Conservation (phyloP, 2,329 filamentous ascomycete species). For the Clarireedia homoeocarpa region DNA sequence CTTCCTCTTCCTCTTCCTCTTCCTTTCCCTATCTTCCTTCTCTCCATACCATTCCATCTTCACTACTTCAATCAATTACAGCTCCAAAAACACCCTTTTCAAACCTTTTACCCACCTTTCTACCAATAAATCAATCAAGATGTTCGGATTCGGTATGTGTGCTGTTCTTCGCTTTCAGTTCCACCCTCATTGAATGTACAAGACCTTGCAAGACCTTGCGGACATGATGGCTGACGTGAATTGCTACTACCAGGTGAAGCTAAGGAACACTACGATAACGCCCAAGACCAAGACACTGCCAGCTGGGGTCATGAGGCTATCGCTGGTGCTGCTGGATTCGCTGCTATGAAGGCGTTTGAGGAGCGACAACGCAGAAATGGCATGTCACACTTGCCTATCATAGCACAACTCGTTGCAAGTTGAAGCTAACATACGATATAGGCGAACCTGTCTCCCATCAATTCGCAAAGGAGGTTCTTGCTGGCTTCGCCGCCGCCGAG, state of each 20-base stretch:
- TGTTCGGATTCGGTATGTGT: constrained; percentile 26
- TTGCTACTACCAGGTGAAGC: constrained; percentile 31
- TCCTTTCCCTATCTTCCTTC: not conserved
- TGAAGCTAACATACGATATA: constrained; percentile 24
- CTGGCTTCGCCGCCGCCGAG: constrained; percentile 64
- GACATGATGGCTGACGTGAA: not conserved
- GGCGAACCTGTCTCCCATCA: constrained; percentile 64
- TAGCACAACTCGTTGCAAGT: not conserved
- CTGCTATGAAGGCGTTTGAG: constrained; percentile 73
- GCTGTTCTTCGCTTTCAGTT: not conserved
- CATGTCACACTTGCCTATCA: constrained; percentile 28
- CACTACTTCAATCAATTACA: constrained; percentile 1
- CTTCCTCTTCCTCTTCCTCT: not conserved
- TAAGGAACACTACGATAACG: constrained; percentile 36
- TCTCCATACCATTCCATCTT: not conserved
- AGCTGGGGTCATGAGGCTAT: constrained; percentile 67
- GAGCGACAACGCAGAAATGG: constrained; percentile 65
- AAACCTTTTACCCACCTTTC: not conserved
- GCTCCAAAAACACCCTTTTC: not conserved
- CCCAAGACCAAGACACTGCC: constrained; percentile 41
- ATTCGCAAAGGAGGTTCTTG: constrained; percentile 72
- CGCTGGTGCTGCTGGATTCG: constrained; percentile 69
- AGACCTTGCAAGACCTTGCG: too few relatives aligned
- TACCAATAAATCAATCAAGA: constrained; percentile 18
- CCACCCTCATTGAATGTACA: too few relatives aligned